Base-by-base conservation (phyloP, 2,329 filamentous ascomycete genomes). In the Arachnopeziza araneosa region DNA sequence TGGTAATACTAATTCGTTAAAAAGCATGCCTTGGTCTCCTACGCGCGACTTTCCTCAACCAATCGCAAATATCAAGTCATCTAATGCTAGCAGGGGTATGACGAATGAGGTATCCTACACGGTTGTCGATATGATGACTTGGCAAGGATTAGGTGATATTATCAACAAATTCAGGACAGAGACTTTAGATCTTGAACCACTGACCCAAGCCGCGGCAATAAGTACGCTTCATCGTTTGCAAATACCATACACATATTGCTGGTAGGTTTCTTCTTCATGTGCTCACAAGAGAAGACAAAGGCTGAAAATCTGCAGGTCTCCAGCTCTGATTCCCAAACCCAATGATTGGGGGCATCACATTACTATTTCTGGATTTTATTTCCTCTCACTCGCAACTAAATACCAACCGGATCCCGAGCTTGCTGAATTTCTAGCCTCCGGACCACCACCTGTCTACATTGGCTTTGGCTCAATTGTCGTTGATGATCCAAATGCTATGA, bases 391-490 rank as follows among this genome's bases (percentile, higher is more conserved):
- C 9, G 84, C 87, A 1, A 83, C 83, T 0, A 81, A 82, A 2
- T 93, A 85, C 66, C 85, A 78, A 0, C 89, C 90, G 0, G 80
- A 84, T 0, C 79, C 83, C 1, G 86, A 88, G 2, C 77, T 95
- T n/a, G 80, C 80, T 1, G 77, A 78, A 0, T 93, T 93, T 66
- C 77, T 95, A 1, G 80, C 80, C 19, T 80, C 80, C 24, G 89
- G 90, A 0, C 83, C 87, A 1, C 84, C 88, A 2, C 90, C 90
- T 0, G 82, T 93, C 0, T 93, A 93, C 69, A 90, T 93, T 61
- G 90, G 90, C 0, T 95, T 95, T 66, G 90, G 90, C 0, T 91
- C 88, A 0, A 93, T 93, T 56, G 89, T 93, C 1, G 86, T 93
- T 0, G 88, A 92, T 58, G 85, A 93, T 62, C 88, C 89, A 0